Conservation (phyloP, 2,329 filamentous ascomycete species). For the Diaporthe sp. region DNA sequence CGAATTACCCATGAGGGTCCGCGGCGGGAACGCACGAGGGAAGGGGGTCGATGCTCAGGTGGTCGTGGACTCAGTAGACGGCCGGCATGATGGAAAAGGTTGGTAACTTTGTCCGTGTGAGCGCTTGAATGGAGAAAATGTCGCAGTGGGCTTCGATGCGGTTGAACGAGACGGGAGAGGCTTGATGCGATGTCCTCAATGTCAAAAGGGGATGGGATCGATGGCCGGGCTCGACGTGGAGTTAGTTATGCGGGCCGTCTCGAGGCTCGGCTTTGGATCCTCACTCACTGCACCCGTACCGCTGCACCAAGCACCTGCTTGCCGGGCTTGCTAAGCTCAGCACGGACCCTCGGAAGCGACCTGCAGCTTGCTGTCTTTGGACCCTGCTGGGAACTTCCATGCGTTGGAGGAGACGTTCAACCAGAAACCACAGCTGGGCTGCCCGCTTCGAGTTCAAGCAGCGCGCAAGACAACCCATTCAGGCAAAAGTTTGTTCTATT, state of each 20-base stretch:
- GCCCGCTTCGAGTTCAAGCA: neutral
- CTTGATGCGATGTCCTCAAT: constrained; percentile 28
- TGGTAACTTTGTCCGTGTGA: neutral
- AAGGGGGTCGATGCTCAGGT: constrained; percentile 6
- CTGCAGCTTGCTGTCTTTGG: constrained; percentile 17
- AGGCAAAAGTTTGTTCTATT: too few relatives aligned
- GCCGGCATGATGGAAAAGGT: constrained; percentile 26
- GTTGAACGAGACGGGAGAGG: constrained; percentile 1
- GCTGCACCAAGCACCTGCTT: neutral
- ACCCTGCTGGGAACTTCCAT: constrained; percentile 10
- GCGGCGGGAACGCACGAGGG: constrained; percentile 9
- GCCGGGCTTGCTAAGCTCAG: constrained; percentile 18
- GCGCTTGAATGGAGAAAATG: neutral
- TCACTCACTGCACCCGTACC: constrained; percentile 9
- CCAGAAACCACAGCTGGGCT: neutral
- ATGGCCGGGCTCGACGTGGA: constrained; percentile 27
- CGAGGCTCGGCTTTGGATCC: constrained; percentile 27
- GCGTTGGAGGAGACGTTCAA: neutral
- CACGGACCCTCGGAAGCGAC: constrained; percentile 13
- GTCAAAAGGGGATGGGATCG: constrained; percentile 33
- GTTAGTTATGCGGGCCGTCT: constrained; percentile 33
- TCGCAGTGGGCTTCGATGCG: constrained; percentile 1
- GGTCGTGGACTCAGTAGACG: constrained; percentile 21
- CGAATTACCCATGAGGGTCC: constrained; percentile 33
- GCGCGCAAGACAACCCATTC: neutral